A percentile compares a stretch with the other conserved stretches of the same genome.
These are phyloP conservation scores for Clavariopsis aquatica DNA, from an alignment of 495 filamentous ascomycete genomes.

Conservation along the genomic window DNA sequence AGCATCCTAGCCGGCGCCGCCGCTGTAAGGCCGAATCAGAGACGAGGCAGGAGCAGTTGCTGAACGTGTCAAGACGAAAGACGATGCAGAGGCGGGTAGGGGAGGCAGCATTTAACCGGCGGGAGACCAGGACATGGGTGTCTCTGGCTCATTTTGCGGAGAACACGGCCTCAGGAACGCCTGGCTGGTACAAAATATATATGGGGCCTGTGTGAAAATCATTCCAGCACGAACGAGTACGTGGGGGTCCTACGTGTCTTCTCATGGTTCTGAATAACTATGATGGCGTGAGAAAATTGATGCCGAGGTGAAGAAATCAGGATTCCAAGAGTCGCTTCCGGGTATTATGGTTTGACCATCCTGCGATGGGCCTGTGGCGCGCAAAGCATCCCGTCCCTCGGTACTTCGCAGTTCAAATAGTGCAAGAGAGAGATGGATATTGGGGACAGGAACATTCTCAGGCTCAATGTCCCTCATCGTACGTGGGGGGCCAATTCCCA, in stretches of 20 bases:
- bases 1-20: too few relatives aligned
- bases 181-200: slow-evolving; percentile 3
- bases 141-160: slow-evolving; percentile 5
- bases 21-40: background rate
- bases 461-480: background rate
- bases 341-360: background rate
- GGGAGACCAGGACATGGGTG: background rate
- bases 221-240: slow-evolving; percentile 12
- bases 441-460: background rate
- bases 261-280: background rate
- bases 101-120: slow-evolving; percentile 15
- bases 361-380: background rate
- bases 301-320: background rate
- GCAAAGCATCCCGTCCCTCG: background rate
- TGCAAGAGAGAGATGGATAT: background rate
- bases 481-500: background rate
- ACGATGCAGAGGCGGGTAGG: background rate
- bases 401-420: background rate
- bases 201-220: slow-evolving; percentile 16
- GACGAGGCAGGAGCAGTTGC: background rate
- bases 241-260: background rate
- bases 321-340: background rate
- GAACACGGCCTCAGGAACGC: slow-evolving; percentile 15
- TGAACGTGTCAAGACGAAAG: background rate
- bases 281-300: background rate